phyloP scores from a whole-genome alignment of 352 stramenopile species.

The Pythium pyrilobum region DNA sequence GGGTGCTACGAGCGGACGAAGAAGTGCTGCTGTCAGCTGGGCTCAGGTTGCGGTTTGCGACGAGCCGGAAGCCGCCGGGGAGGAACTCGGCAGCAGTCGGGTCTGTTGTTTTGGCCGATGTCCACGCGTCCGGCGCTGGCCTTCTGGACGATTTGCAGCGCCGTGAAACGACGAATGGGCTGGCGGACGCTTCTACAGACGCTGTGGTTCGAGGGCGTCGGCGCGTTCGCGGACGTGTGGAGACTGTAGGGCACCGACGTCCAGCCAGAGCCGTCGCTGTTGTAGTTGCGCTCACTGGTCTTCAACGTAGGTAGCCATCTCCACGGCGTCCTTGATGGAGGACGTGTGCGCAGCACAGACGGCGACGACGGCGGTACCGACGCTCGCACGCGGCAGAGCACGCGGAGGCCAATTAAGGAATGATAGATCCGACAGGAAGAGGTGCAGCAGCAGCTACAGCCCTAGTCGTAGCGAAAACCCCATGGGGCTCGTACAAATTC shows the following conservation, averaged over 20 bases:
- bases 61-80: neutral
- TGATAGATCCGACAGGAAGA: too few species aligned
- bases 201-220: slow-evolving; percentile 1
- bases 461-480: too few species aligned
- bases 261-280: slow-evolving; percentile 37
- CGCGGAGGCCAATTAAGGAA: too few species aligned
- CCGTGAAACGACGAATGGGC: slow-evolving; percentile 28
- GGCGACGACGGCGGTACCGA: slow-evolving; percentile 17
- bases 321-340: slow-evolving; percentile 3
- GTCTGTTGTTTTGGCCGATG: neutral
- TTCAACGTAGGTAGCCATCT: too few species aligned
- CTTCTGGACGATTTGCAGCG: slow-evolving; percentile 26
- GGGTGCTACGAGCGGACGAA: neutral
- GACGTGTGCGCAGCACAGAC: slow-evolving; percentile 26
- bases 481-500: too few species aligned
- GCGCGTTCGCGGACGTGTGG: slow-evolving; percentile 11
- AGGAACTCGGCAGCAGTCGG: slow-evolving; percentile 1
- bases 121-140: neutral
- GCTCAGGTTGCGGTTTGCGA: slow-evolving; percentile 1
- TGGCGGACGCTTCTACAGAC: slow-evolving; percentile 33
- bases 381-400: too few species aligned
- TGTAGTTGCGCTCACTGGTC: slow-evolving; percentile 39
- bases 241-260: slow-evolving; percentile 25
- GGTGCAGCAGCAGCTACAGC: too few species aligned
- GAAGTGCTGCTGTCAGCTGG: neutral